Evolutionary conservation across 208 protist genomes (phyloP), one percentile per base, ranked within the genome.

Genomic region (Trypanosoma vivax): DNA sequence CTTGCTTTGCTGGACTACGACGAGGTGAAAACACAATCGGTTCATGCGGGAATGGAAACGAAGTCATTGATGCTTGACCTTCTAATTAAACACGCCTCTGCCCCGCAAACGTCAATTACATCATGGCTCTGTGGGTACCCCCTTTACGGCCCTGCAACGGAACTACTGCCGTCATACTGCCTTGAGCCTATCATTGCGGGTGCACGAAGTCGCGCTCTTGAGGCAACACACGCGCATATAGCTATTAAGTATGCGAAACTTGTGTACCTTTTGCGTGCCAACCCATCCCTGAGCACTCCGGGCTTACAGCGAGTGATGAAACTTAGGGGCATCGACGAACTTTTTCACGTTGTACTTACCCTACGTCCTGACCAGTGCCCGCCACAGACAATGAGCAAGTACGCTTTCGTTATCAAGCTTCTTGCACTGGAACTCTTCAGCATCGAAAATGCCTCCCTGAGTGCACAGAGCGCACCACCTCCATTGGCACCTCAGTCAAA

Each of bases 351-450:
- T 27, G 60, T 90, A 34, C 74, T 81, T 57, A 54, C 62, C 34
- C 69, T 85, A 34, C 60, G 46, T 38, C 70, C 82, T 11, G 60
- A 70, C 50, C 49, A 54, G 13, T 79, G 70, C 56, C 55, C 57
- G 7, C 75, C 76, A 2, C 49, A 85, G 13, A 53, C 79, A 34
- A 69, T 90, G 33, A 90, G 73, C 65, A 93, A 93, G 65, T 89
- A 94, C 73, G 78, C 80, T 19, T 94, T 87, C 65, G 69, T 91
- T 23, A 68, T 94, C 28, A 87, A 90, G 54, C 63, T 94, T 47
- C 63, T 94, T 19, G 73, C 80, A 11, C 50, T 87, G 28, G 83
- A 94, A 64, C 50, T 76, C n/a, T 60, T 79, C 75, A 60, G 54
- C 55, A 46, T 75, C 63, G 59, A 49, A 58, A 52, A 58, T 29